Base-by-base conservation (phyloP, 2,329 filamentous ascomycete genomes). In the Amauroascus niger region DNA sequence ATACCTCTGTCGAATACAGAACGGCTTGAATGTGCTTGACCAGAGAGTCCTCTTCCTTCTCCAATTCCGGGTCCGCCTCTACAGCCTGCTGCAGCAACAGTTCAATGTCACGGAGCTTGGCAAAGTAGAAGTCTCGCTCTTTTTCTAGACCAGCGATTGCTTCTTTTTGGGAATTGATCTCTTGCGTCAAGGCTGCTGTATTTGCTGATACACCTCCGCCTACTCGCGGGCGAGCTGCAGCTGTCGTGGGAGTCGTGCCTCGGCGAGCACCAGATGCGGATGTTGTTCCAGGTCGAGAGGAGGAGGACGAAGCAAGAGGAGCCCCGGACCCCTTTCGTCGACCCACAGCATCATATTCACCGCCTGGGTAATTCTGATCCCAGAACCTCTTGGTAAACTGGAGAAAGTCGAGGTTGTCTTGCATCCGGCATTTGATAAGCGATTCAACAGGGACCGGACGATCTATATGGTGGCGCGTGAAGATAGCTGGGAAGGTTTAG, bases 401-500 rank as follows among this genome's bases (percentile, higher is more conserved):
- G 57, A 98, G 78, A 71, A 98, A 98, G 69, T 97, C 93, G 64
- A 98, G 86, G 76, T 98, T 98, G 73, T 98, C 93, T 79, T 98
- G 93, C 91, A 98, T 98, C 78, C 95, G 96, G 79, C 93, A 98
- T 73, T 97, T 98, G 64, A 93, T 82, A 56, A 98, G 83, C 55
- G 80, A 77, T 71, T 95, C 83, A 68, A 97, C 88, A 56, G 88
- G 88, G 63, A 98, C 84, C 26, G 86, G 85, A 69, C 89, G 89
- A 64, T 97, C 90, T 75, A 98, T 80, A 60, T 83, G 77, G 74
- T 97, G 90, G 71, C 86, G 87, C 58, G 83, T 78, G 68, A 97
- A 97, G 60, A 80, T 79, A 70, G 89, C 91, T 71, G 54, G 43
- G 16, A n/a, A 33, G 13, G n/a, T n/a, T 6, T 20, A 51, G 51